Conservation (phyloP, 345 rosid genomes). For the Acer yangbiense region DNA sequence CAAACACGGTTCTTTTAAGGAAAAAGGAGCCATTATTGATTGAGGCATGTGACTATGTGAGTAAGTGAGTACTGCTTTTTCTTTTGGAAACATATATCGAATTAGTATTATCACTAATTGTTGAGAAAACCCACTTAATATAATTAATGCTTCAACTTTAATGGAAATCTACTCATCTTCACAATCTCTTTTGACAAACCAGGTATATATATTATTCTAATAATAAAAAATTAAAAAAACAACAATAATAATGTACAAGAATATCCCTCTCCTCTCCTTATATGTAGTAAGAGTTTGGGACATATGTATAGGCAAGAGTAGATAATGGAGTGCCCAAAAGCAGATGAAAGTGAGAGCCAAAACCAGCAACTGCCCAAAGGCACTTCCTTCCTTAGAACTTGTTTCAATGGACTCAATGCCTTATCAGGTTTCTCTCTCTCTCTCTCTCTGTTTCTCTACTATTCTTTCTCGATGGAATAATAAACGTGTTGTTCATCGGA, state of each 20-base stretch:
- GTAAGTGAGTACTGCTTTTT: not conserved
- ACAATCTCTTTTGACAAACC: conserved; percentile 29
- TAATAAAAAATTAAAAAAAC: not conserved
- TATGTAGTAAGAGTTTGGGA: not conserved
- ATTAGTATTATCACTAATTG: not conserved
- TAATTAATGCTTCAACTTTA: not conserved
- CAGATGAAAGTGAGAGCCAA: conserved; percentile 43
- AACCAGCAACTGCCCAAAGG: conserved; percentile 39
- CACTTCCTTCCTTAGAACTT: conserved; percentile 59
- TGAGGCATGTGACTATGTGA: too few relatives aligned
- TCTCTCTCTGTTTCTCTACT: conserved; percentile 16
- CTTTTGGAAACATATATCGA: not conserved
- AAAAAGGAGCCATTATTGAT: too few relatives aligned
- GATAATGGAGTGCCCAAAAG: conserved; percentile 16
- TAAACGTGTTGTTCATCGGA: not conserved
- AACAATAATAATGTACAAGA: not conserved
- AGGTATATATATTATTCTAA: not conserved
- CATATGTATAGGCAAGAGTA: not conserved
- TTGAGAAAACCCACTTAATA: not conserved
- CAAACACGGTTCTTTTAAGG: too few relatives aligned
- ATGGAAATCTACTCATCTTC: conserved; percentile 51
- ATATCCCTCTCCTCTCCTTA: not conserved
- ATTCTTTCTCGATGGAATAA: not conserved
- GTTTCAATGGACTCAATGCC: conserved; percentile 70
- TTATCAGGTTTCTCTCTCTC: conserved; percentile 46